Percentiles rank a stretch among this genome's conserved stretches.
phyloP scores from a whole-genome alignment of 2,329 filamentous ascomycete genomes.

The Fusarium setosum region DNA sequence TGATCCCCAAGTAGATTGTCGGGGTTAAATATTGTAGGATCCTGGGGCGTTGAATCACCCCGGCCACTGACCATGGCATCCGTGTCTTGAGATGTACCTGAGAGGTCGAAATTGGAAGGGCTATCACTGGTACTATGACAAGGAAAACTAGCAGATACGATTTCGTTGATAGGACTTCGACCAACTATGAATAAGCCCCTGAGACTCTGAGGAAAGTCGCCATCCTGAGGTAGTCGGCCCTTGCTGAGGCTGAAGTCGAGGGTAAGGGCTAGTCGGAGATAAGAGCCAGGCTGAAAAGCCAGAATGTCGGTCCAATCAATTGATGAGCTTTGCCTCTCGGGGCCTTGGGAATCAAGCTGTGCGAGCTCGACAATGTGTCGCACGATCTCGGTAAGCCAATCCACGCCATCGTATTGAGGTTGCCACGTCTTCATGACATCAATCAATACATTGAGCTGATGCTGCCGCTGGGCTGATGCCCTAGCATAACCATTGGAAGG shows the following conservation, averaged over 20 bases:
- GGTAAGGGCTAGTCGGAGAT: not conserved
- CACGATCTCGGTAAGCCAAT: constrained; percentile 54
- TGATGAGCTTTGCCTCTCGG: not conserved
- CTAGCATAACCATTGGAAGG: constrained; percentile 42
- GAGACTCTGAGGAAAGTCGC: not conserved
- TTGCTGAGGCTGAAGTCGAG: constrained; percentile 5
- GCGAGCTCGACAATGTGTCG: constrained; percentile 48
- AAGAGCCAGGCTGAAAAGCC: constrained; percentile 1
- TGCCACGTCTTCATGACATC: constrained; percentile 56
- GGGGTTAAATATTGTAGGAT: too few species aligned
- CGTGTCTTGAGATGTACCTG: too few species aligned
- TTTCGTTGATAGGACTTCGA: too few species aligned
- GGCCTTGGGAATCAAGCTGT: not conserved
- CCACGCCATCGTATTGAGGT: constrained; percentile 55
- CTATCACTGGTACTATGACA: too few species aligned
- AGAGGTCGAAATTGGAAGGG: too few species aligned
- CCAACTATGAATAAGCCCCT: too few species aligned
- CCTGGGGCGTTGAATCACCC: too few species aligned
- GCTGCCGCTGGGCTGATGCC: constrained; percentile 49
- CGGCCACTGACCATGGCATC: too few species aligned
- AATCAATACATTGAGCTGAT: constrained; percentile 51
- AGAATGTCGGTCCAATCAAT: constrained; percentile 6
- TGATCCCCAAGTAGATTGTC: too few species aligned
- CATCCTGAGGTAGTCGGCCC: not conserved
- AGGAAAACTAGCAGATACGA: too few species aligned